phyloP scores from a whole-genome alignment of 768 basidiomycete species.

The Chalciporus sphaerocephalus region DNA sequence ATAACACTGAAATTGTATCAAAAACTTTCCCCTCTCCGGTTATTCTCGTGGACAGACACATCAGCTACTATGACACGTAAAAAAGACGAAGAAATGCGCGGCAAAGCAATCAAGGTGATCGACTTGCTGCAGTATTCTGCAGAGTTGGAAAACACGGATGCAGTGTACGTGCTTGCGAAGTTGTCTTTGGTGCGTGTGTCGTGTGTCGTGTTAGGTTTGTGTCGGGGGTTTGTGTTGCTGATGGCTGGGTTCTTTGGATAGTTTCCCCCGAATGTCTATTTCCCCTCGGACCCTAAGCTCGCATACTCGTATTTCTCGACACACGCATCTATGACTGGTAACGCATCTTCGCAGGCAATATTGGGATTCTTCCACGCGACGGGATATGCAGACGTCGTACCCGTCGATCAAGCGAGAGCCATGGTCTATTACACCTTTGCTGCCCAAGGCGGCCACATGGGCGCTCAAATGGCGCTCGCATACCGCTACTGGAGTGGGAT shows the following conservation, averaged over 20 bases:
- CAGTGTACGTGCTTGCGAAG: conserved; percentile 61
- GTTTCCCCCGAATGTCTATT: conserved; percentile 73
- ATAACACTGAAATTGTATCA: conserved; percentile 64
- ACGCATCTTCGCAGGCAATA: conserved; percentile 81
- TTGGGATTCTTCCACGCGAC: conserved; percentile 88
- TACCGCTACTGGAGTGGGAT: conserved; percentile 97
- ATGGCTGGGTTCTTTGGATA: conserved; percentile 23
- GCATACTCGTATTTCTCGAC: conserved; percentile 60
- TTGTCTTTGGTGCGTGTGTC: conserved; percentile 56
- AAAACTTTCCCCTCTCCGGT: conserved; percentile 47
- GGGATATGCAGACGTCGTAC: conserved; percentile 64
- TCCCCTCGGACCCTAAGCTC: conserved; percentile 53
- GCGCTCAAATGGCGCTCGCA: conserved; percentile 88
- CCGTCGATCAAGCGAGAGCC: conserved; percentile 72
- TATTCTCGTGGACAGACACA: conserved; percentile 40
- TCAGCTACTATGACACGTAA: conserved; percentile 42
- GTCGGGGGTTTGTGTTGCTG: not conserved
- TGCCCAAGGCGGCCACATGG: conserved; percentile 80
- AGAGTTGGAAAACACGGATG: conserved; percentile 72
- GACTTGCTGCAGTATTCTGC: conserved; percentile 78
- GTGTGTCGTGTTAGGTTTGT: not conserved
- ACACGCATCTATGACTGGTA: conserved; percentile 70
- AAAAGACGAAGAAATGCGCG: conserved; percentile 61
- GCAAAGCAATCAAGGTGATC: conserved; percentile 76
- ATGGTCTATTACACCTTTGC: conserved; percentile 93